phyloP scores from a whole-genome alignment of 495 filamentous ascomycete genomes.

The Neurospora tetraspora region DNA sequence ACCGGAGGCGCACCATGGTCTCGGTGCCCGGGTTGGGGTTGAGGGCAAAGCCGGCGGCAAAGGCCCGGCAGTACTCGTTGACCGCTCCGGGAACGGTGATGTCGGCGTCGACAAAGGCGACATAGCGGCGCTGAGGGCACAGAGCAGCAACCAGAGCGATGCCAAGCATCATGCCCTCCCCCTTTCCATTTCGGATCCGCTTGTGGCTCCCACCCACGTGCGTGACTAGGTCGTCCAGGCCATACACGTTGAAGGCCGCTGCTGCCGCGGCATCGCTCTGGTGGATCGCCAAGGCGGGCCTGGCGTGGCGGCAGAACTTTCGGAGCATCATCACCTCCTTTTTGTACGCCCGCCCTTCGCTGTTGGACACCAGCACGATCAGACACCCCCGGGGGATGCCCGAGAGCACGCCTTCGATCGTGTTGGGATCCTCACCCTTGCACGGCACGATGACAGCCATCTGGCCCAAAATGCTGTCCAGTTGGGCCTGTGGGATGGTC shows the following conservation, averaged over 20 bases:
- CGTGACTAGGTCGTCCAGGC: conserved; percentile 9
- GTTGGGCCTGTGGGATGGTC: background rate
- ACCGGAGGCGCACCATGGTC: conserved; percentile 20
- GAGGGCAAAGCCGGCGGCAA: conserved; percentile 20
- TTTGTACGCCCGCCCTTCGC: conserved; percentile 4
- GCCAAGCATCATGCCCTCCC: conserved; percentile 25
- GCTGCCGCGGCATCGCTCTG: conserved; percentile 17
- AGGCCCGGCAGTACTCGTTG: conserved; percentile 20
- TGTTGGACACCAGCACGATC: conserved; percentile 22
- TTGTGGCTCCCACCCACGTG: background rate
- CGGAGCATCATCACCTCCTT: conserved; percentile 7
- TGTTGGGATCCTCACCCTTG: conserved; percentile 14
- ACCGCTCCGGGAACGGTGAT: conserved; percentile 12
- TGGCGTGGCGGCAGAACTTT: conserved; percentile 1
- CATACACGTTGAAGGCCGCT: conserved; percentile 7
- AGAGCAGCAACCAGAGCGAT: conserved; percentile 14
- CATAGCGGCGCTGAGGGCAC: conserved; percentile 10
- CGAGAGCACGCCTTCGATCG: conserved; percentile 19
- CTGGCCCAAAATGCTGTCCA: conserved; percentile 4
- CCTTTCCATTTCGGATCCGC: conserved; percentile 20
- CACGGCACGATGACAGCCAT: conserved; percentile 22
- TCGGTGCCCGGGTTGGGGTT: conserved; percentile 4
- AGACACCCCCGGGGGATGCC: conserved; percentile 16
- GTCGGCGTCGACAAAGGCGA: conserved; percentile 26
- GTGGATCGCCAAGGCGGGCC: conserved; percentile 15